A percentile compares a stretch with the other conserved stretches of the same genome.
Conservation (phyloP, 441 rosid genomes). For the Lagerstroemia fauriei region DNA sequence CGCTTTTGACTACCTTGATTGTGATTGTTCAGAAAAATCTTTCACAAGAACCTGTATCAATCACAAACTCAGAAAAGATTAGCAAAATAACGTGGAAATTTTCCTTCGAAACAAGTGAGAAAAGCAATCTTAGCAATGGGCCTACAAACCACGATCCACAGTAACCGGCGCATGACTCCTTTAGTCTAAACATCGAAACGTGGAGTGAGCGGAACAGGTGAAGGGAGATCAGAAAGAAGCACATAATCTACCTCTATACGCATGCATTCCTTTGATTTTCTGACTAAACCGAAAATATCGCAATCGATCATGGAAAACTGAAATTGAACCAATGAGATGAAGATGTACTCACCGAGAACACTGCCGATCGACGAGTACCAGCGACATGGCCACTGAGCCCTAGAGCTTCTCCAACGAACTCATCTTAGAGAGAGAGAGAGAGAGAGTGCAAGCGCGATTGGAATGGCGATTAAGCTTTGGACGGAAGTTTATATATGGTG, state of each 20-base stretch:
- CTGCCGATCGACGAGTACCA: conserved; percentile 1
- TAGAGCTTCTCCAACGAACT: not conserved
- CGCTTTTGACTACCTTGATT: not conserved
- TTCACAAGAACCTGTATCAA: not conserved
- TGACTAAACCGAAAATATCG: not conserved
- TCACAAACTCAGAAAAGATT: not conserved
- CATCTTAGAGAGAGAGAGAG: not conserved
- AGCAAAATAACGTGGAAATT: too few species aligned
- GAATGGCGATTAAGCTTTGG: not conserved
- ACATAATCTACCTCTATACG: not conserved
- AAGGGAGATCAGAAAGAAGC: not conserved
- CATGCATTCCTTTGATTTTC: not conserved
- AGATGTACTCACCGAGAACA: not conserved
- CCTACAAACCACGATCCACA: not conserved
- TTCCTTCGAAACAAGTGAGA: not conserved
- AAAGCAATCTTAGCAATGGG: not conserved
- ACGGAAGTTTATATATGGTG: not conserved
- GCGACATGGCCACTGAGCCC: not conserved
- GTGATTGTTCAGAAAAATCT: not conserved
- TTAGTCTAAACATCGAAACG: not conserved
- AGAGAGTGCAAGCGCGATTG: not conserved
- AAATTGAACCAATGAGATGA: not conserved
- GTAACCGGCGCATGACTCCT: not conserved
- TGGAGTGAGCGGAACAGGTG: not conserved
- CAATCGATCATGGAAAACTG: conserved; percentile 19